Evolutionary conservation across 331 rosid genomes (phyloP), one percentile per base, ranked within the genome.

Genomic region (Acacia concinna): DNA sequence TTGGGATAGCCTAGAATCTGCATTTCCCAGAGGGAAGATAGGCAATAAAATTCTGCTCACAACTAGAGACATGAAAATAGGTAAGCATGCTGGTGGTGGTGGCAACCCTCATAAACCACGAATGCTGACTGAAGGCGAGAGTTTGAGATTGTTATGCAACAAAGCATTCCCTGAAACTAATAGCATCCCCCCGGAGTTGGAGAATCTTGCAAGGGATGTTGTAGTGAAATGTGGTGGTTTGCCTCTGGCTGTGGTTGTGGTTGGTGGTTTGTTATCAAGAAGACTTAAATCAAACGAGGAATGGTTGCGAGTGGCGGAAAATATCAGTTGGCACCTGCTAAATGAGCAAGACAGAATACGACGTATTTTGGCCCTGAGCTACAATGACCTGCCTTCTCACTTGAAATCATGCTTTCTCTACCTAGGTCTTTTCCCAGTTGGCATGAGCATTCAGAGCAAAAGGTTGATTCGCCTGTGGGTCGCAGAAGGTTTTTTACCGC

Each of bases 401-500:
- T 69, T 88, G 6, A 88, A 82, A 28, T 85, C 88, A 1, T 86
- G 88, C 52, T 86, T 88, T 79, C 87, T 88, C 30, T 84, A 86
- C 70, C 76, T 86, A 35, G 88, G 90, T 47, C 87, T 86, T 31
- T 88, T 86, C 52, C 88, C 88, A 2, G 80, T 79, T 34, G 92
- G 76, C 12, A 38, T 78, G 68, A 78, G 80, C 72, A 82, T 88
- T 43, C 81, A 81, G 56, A 80, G 81, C 0, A 75, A 85, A 35
- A 84, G 62, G 71, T 72, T 88, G 84, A 72, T 78, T 52, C 57
- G 79, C 30, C 51, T 88, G 4, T 86, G 90, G 92, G 78, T 82
- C 6, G 92, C 90, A 0, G 90, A 87, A 66, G 90, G 90, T 5
- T 80, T 87, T 74, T 68, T 87, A 12, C 86, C 32, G 7, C 85